phyloP scores from a whole-genome alignment of 257 asterid species.

The Capsicum pubescens region DNA sequence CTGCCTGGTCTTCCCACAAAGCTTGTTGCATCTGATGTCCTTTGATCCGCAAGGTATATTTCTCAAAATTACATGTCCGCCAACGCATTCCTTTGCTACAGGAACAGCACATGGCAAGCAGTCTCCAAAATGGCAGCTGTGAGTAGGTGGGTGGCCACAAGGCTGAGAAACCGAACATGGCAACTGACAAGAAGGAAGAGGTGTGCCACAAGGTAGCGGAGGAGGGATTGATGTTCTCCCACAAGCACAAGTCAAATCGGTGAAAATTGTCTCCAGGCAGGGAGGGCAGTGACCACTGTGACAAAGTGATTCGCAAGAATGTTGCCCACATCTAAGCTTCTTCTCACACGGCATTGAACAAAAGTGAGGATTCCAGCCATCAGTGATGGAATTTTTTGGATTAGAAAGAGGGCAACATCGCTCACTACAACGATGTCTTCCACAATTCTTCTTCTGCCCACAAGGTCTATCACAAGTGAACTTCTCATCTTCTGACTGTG shows the following conservation, averaged over 20 bases:
- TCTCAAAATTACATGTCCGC: conserved; percentile 89
- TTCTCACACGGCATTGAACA: conserved; percentile 97
- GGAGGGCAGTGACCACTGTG: conserved; percentile 99
- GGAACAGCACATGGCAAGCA: conserved; percentile 95
- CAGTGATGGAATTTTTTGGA: conserved; percentile 47
- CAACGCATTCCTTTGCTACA: conserved; percentile 85
- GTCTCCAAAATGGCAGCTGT: conserved; percentile 97
- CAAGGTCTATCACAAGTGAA: conserved; percentile 86
- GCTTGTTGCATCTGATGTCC: conserved; percentile 87
- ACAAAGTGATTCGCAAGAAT: conserved; percentile 83
- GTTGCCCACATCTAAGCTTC: conserved; percentile 96
- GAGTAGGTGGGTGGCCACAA: conserved; percentile 94
- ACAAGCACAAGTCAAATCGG: conserved; percentile 91
- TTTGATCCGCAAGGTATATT: conserved; percentile 95
- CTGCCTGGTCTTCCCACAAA: conserved; percentile 94
- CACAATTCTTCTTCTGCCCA: conserved; percentile 90
- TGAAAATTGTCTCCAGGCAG: conserved; percentile 84
- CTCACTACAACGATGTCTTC: conserved; percentile 96
- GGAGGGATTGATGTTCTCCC: conserved; percentile 96
- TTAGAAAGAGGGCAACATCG: conserved; percentile 86
- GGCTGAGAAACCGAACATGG: conserved; percentile 94
- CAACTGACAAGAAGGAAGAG: conserved; percentile 82
- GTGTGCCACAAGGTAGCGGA: conserved; percentile 95
- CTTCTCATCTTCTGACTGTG: conserved; percentile 51
- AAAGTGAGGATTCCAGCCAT: conserved; percentile 79